Evolutionary conservation across 306 rosid species (phyloP), one percentile per base, ranked within the genome.

Genomic region (Quercus rubra): DNA sequence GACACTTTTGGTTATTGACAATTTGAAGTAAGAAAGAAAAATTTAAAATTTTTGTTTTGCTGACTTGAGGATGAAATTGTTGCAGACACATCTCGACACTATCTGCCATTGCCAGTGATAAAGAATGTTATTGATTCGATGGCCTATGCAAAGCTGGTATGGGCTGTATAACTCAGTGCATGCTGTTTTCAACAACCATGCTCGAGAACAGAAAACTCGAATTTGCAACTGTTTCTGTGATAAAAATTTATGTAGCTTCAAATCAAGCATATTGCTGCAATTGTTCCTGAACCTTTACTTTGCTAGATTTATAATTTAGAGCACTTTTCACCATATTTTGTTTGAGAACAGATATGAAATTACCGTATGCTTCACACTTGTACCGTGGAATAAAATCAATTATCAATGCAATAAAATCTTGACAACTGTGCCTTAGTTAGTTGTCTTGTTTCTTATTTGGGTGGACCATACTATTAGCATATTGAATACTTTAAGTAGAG

Each of bases 11-110:
- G n/a, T 67, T 64, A 15, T 21, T 21, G 31, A 59, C 15, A 59
- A 20, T 59, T 11, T 59, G 30, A 20, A 59, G 30, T 59, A 23
- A 13, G 69, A 27, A 28, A 62, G 4, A 62, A 27, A 25, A 25
- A 3, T 62, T 61, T 28, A 14, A 13, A 27, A 62, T 27, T 12
- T 13, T 10, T 46, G 63, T 17, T 20, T 33, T 33, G 73, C 78
- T 71, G 70, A 61, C 27, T 9, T 52, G 38, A 27, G 52, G 69
- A 76, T 58, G 76, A 71, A 61, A 58, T 78, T 74, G 55, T 23
- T 41, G 71, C 85, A 85, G 88, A 85, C 74, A 82, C 86, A 79
- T 75, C 88, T 52, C 83, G 88, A 59, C 88, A 85, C 69, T 85
- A 85, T 75, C 71, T 81, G 74, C 88, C 88, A 8, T 77, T 85